Evolutionary conservation across 2,329 filamentous ascomycete species (phyloP), one percentile per base, ranked within the genome.

Genomic region (Microsporum canis): DNA sequence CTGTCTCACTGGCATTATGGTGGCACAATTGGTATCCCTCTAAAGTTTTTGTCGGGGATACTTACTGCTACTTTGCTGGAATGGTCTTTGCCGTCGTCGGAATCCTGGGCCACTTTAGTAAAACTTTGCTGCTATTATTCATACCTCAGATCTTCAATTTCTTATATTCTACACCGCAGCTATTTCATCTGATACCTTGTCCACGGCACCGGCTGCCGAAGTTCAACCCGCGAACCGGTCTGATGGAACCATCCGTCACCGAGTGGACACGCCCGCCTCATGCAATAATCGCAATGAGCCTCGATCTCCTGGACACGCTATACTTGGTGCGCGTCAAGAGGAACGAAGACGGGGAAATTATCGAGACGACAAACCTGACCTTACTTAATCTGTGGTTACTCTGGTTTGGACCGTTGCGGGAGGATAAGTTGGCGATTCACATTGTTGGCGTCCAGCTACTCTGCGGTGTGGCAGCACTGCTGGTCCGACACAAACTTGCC

Each of bases 31-130:
- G 91, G 89, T 99, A 91, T 71, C 94, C 94, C 0, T 90, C 92
- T 29, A 86, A 85, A 68, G 94, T 97, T 7, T 99, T 99, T 70
- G 92, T 97, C 7, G 94, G 94, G 61, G 94, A 99, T 75, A 99
- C 94, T 3, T 99, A 97, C 81, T 99, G 94, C 81, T 99, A 99
- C 77, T 96, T 99, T 74, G 94, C 94, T 0, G 94, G 94, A 66
- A 99, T 99, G 91, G 89, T 97, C 43, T 99, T 99, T 72, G 94
- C 92, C 60, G 91, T 96, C 51, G 94, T 97, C 66, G 91, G 90
- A 65, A 97, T 99, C 70, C 82, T 96, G 59, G 94, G 94, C 29
- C 94, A 99, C 77, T 99, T 99, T 78, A 95, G 89, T 78, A 99
- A 99, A 77, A 99, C 94, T 0, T 82, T 99, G 53, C 82, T 96